Conservation (phyloP, 371 early-diverging fungal genomes). For the Mortierella sp. region DNA sequence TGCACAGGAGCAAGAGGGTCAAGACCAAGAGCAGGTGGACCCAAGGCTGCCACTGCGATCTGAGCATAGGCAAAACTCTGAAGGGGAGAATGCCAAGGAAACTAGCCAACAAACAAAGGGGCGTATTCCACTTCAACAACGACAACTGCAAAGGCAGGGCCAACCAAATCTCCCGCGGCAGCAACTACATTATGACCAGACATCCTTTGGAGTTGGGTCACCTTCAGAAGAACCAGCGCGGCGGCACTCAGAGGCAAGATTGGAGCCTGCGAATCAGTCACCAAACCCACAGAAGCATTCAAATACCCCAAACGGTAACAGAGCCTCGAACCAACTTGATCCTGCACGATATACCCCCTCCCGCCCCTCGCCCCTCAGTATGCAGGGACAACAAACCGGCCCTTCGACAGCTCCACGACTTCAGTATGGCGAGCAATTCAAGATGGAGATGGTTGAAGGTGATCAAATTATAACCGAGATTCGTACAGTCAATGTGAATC, state of each 20-base stretch:
- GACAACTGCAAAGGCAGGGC: not conserved
- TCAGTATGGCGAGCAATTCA: constrained; percentile 39
- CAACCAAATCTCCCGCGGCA: not conserved
- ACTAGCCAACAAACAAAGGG: not conserved
- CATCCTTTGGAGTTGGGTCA: constrained; percentile 16
- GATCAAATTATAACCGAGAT: constrained; percentile 25
- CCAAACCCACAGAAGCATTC: not conserved
- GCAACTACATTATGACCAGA: constrained; percentile 23
- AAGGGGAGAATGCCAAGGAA: not conserved
- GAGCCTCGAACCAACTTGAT: not conserved
- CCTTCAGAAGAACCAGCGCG: not conserved
- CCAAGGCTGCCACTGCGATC: not conserved
- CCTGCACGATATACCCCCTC: not conserved
- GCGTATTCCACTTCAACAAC: not conserved
- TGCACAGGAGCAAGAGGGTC: constrained; percentile 8
- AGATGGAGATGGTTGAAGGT: constrained; percentile 45
- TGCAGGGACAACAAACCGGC: not conserved
- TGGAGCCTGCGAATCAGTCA: not conserved
- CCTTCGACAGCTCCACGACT: constrained; percentile 5
- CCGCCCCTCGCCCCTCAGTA: not conserved
- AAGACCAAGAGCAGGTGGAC: constrained; percentile 5
- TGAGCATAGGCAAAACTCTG: not conserved
- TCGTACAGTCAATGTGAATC: constrained; percentile 22
- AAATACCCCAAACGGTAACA: no score
- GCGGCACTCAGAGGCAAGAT: not conserved